Conservation (phyloP, 2,329 filamentous ascomycete species). For the Talaromyces albobiverticillius region DNA sequence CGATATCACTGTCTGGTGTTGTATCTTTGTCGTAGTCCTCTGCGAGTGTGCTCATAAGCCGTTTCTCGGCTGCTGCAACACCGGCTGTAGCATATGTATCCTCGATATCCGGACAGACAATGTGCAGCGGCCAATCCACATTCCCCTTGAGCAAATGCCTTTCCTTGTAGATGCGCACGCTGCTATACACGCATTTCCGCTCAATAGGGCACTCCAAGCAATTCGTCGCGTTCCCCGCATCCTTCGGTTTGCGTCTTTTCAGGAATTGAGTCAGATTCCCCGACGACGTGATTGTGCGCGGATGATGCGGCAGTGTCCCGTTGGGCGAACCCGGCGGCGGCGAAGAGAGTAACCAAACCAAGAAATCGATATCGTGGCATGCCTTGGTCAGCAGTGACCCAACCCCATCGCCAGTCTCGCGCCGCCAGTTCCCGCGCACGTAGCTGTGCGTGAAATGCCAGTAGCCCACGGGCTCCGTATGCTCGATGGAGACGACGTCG, state of each 20-base stretch:
- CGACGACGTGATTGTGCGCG: constrained; percentile 69
- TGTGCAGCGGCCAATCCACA: constrained; percentile 76
- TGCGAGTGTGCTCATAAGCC: constrained; percentile 47
- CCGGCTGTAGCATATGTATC: constrained; percentile 57
- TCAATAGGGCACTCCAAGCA: constrained; percentile 79
- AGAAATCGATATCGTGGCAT: constrained; percentile 91
- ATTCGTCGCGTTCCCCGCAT: constrained; percentile 76
- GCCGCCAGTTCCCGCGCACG: constrained; percentile 90
- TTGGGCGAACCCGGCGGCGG: constrained; percentile 50
- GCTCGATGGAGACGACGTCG: constrained; percentile 79
- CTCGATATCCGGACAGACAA: constrained; percentile 91
- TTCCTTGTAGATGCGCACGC: constrained; percentile 77
- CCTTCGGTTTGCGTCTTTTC: constrained; percentile 68
- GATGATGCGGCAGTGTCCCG: constrained; percentile 62
- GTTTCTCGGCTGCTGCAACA: constrained; percentile 48
- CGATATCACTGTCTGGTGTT: constrained; percentile 52
- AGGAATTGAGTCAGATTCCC: constrained; percentile 78
- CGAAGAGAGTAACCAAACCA: constrained; percentile 86
- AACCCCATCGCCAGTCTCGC: constrained; percentile 70
- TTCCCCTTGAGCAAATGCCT: constrained; percentile 65
- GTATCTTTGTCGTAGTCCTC: constrained; percentile 57
- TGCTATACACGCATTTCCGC: constrained; percentile 76
- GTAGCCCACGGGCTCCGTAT: constrained; percentile 92
- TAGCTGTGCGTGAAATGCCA: constrained; percentile 94
- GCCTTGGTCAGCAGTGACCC: constrained; percentile 84